Conservation (phyloP, 2,329 filamentous ascomycete genomes). For the Amesomyces nigricolor region DNA sequence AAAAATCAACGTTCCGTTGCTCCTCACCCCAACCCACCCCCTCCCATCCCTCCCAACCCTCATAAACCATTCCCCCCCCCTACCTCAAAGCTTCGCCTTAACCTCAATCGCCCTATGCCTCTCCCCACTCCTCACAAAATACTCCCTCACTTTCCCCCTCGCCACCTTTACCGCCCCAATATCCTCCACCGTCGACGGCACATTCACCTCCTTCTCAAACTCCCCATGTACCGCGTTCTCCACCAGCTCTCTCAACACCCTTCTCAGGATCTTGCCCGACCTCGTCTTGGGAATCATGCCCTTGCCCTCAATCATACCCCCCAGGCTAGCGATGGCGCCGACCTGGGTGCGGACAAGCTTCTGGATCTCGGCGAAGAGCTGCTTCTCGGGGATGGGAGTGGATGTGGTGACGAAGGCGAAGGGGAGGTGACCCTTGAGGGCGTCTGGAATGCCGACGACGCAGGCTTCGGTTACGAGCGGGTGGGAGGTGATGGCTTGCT, state of each 20-base stretch:
- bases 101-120: slow-evolving; percentile 41
- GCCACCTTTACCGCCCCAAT: slow-evolving; percentile 67
- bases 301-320: slow-evolving; percentile 77
- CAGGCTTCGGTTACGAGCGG: slow-evolving; percentile 75
- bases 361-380: slow-evolving; percentile 59
- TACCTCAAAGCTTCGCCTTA: slow-evolving; percentile 38
- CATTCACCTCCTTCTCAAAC: slow-evolving; percentile 63
- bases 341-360: slow-evolving; percentile 70
- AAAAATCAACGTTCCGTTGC: too few species aligned
- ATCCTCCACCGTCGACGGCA: slow-evolving; percentile 86
- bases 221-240: slow-evolving; percentile 75
- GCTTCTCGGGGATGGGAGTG: slow-evolving; percentile 37
- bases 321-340: slow-evolving; percentile 77
- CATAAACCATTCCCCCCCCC: too few species aligned
- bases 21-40: too few species aligned
- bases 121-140: slow-evolving; percentile 53
- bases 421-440: slow-evolving; percentile 82
- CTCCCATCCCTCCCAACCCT: too few species aligned
- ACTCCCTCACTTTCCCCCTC: slow-evolving; percentile 63
- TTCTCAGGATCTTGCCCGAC: slow-evolving; percentile 82
- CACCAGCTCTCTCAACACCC: slow-evolving; percentile 75
- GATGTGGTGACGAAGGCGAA: slow-evolving; percentile 76
- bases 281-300: slow-evolving; percentile 89
- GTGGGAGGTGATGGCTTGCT: slow-evolving; percentile 83
- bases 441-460: slow-evolving; percentile 79